Conservation (phyloP, 345 rosid species). For the Gossypium anomalum region DNA sequence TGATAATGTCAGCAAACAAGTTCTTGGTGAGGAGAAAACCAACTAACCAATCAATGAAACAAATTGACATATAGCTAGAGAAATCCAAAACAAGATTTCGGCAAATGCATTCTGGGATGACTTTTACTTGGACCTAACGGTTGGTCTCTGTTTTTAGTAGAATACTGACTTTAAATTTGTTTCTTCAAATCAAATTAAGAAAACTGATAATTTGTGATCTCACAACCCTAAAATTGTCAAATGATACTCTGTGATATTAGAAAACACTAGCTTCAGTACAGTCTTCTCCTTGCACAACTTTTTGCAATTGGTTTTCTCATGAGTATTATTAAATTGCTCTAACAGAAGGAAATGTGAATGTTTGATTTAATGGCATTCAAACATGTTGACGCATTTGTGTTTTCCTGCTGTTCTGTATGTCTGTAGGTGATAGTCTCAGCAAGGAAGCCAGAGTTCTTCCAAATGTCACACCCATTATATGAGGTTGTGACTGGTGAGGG, state of each 20-base stretch:
- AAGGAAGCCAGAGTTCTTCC: constrained; percentile 97
- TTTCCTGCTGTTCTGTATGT: constrained; percentile 9
- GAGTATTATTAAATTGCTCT: background rate
- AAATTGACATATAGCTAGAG: background rate
- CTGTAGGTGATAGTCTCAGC: constrained; percentile 89
- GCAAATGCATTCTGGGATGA: background rate
- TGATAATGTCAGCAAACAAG: background rate
- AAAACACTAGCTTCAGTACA: background rate
- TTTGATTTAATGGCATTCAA: background rate
- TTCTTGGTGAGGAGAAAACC: background rate
- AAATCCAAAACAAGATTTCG: background rate
- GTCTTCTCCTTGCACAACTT: background rate
- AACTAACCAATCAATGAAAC: background rate
- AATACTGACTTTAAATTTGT: background rate
- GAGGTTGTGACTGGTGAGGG: constrained; percentile 97
- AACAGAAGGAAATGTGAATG: background rate
- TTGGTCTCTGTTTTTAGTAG: too few species aligned
- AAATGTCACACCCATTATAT: constrained; percentile 89
- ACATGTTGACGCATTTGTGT: background rate
- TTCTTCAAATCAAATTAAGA: background rate
- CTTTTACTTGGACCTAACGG: background rate
- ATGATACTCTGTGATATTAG: background rate
- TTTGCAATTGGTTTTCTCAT: background rate
- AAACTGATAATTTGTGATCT: too few species aligned
- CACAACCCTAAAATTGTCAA: background rate